Evolutionary conservation across 169 alveolate genomes (phyloP), one percentile per base, ranked within the genome.

Genomic region (Eimeria falciformis): DNA sequence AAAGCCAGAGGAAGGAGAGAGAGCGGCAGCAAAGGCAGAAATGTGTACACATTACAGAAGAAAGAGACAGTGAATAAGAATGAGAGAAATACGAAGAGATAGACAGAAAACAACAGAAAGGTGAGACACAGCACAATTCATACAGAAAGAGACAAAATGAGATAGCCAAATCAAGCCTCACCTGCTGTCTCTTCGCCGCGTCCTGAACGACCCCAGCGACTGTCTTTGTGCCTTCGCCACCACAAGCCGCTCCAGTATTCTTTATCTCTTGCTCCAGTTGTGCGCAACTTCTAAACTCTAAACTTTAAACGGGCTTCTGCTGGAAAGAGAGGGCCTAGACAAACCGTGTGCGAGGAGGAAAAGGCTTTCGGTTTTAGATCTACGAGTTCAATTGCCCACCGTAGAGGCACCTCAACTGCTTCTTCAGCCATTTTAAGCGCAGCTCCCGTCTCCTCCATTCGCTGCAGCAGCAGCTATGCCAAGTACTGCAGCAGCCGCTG

Each of bases 381-480:
- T n/a, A 62, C 73, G n/a, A n/a, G 73, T 9, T 62, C 73, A n/a
- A 62, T 62, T 14, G 73, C 73, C n/a, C 73, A 18, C 7, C n/a
- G n/a, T 29, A 62, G 25, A 14, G 73, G n/a, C 37, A 62, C 73
- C 29, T 62, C 73, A 14, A 62, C 33, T 14, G 7, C 33, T 62
- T 62, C 33, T 62, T 62, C 73, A 6, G 73, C 73, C 29, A 18
- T 62, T n/a, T 29, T 62, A 14, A 62, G 6, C 33, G 73, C 17
- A 18, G 37, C 73, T 18, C 5, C 29, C 7, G 73, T 62, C 73
- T 62, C 73, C n/a, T 62, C 73, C 17, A 62, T 29, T 18, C 73
- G 73, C 33, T n/a, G 73, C 25, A 62, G 73, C 17, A 62, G 37
- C n/a, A 62, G 73, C 73, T 14, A 9, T n/a, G 73, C 37, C 25